Base-by-base conservation (phyloP, 768 basidiomycete species). In the Xanthoconium purpureum region DNA sequence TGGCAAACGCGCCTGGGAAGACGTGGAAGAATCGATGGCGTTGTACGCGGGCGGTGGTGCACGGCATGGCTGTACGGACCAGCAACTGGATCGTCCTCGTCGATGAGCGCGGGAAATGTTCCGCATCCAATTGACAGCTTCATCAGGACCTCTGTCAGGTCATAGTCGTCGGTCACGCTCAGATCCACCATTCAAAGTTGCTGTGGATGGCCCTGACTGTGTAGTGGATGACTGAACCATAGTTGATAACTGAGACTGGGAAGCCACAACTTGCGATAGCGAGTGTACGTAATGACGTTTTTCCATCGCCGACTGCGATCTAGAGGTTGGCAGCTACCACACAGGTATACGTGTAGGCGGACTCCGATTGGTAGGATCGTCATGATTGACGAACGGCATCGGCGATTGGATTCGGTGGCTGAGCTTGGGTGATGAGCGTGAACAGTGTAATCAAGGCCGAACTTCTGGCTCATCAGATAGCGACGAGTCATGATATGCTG, bases 21-120 rank as follows among this genome's bases (percentile, higher is more conserved):
- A 73, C 17, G 63, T 64, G 6, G 76, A 73, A 54, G 79, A 80
- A 62, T 81, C 75, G 61, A 85, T 81, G 1, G 82, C 77, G 55
- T 77, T 79, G 66, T 87, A 87, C 28, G 85, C 79, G 1, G 85
- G 85, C 3, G 85, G 85, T 0, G 84, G 15, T 71, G 66, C 74
- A 73, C 37, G 67, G 69, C 9, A 66, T 66, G n/a, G n/a, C n/a
- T 75, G 6, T 70, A 58, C 65, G 68, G 48, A 55, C 66, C 59
- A 44, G 62, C 39, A 52, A 61, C 32, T 54, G 68, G 56, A 6
- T 56, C 54, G 57, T 66, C 66, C n/a, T 77, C 74, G 15, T 76
- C 61, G 70, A n/a, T 71, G 67, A 13, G 58, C 60, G 47, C 71
- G 65, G 0, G 59, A 52, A 1, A 66, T 51, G 17, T 35, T 58